Evolutionary conservation across 768 basidiomycete genomes (phyloP).

Genomic region (Bullera alba): DNA sequence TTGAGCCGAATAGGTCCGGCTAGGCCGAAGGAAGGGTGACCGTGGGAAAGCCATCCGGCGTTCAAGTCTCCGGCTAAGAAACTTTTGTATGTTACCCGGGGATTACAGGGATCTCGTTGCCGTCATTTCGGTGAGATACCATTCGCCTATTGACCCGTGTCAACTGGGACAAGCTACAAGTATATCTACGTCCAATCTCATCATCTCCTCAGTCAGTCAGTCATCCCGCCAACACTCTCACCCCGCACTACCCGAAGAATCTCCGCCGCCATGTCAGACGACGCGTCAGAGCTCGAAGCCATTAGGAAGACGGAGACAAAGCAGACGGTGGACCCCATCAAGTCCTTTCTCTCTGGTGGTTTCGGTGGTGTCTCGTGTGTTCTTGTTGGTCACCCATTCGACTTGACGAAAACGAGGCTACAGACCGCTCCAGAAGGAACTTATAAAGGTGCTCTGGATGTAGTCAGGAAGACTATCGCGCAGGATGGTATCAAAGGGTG

Average conservation of each 20-base stretch:
- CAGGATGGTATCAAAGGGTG: conserved; percentile 85
- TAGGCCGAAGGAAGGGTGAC: too few species aligned
- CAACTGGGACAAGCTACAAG: not conserved
- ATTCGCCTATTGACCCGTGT: not conserved
- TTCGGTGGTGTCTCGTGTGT: conserved; percentile 63
- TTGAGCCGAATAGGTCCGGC: too few species aligned
- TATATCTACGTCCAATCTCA: not conserved
- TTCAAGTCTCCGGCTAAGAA: too few species aligned
- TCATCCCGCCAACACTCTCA: not conserved
- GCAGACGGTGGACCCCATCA: conserved; percentile 49
- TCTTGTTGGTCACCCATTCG: conserved; percentile 84
- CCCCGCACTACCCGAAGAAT: not conserved
- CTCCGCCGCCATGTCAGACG: conserved; percentile 23
- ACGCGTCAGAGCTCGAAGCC: conserved; percentile 23
- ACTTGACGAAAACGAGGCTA: conserved; percentile 67
- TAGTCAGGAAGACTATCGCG: conserved; percentile 83
- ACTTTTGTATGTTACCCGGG: too few species aligned
- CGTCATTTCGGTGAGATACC: not conserved
- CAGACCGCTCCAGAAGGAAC: conserved; percentile 84
- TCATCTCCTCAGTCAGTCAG: not conserved
- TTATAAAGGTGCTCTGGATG: conserved; percentile 88
- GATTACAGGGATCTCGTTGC: too few species aligned
- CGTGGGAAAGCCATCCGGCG: too few species aligned
- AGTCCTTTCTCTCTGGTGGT: conserved; percentile 89
- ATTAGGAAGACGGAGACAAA: conserved; percentile 8